Evolutionary conservation across 2,329 filamentous ascomycete species (phyloP), one percentile per base, ranked within the genome.

Genomic region (Venturia pyrina): DNA sequence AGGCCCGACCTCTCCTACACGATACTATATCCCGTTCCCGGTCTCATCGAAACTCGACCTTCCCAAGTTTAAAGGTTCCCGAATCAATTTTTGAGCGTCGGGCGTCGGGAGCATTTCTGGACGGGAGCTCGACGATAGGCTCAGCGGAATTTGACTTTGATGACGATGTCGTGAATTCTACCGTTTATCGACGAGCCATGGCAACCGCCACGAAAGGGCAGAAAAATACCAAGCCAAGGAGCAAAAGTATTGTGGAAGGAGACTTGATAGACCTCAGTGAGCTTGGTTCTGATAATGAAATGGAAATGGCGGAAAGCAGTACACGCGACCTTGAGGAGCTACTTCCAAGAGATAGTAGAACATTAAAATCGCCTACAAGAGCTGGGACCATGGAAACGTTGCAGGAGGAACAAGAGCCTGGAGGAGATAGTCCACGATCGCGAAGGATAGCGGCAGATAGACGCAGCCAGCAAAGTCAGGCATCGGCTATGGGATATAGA

Each of bases 101-200:
- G 5, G 11, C 24, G 5, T 65, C 63, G 13, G 53, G 53, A 32
- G 43, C 62, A 19, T 44, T 59, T 64, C 19, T 64, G 43, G 62
- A 64, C 11, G 46, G 62, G 11, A 37, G 41, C 62, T 64, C 62
- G 15, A 64, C 46, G 5, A 34, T 64, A 28, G 62, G 62, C 19
- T 44, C 37, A 15, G 46, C 50, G 24, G 63, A 57, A 43, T 65
- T 65, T 37, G 63, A 65, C 32, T 65, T 65, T 40, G 63, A 65
- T 32, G 53, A 57, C 28, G 53, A 57, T 41, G 53, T 65, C 11
- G 48, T 61, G 2, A 57, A 60, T 21, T 65, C 63, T 21, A 65
- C 63, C 5, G 63, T 65, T n/a, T 65, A 65, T 48, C 28, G 63
- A 37, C 46, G 63, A 40, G 63, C 63, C 24, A 65, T 43, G 40